These are phyloP conservation scores for Excoecaria cochinchinensis DNA, from an alignment of 345 rosid species.

Conservation along the genomic window DNA sequence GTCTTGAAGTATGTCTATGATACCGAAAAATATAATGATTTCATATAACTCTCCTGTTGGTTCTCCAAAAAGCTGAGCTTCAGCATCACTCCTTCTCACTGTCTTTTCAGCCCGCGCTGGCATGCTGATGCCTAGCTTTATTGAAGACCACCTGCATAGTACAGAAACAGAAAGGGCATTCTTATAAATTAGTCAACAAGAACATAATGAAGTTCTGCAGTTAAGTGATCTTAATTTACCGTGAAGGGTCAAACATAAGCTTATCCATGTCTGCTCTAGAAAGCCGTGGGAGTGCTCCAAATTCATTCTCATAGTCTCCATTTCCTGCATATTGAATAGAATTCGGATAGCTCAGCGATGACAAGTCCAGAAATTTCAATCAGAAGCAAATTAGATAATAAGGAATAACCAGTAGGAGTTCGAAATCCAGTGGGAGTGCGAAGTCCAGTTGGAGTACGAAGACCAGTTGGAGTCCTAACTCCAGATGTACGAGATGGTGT, in stretches of 20 bases:
- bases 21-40: slow-evolving; percentile 75
- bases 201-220: background rate
- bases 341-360: slow-evolving; percentile 17
- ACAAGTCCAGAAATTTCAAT: slow-evolving; percentile 4
- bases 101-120: slow-evolving; percentile 78
- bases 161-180: background rate
- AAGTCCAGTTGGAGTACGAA: slow-evolving; percentile 15
- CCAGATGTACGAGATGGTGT: slow-evolving; percentile 47
- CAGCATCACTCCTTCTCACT: slow-evolving; percentile 58
- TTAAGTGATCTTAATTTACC: slow-evolving; percentile 37
- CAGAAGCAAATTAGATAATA: background rate
- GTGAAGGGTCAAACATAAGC: slow-evolving; percentile 52
- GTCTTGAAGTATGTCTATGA: slow-evolving; percentile 95
- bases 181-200: too few relatives aligned
- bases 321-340: slow-evolving; percentile 35
- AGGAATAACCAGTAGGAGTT: slow-evolving; percentile 46
- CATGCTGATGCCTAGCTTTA: slow-evolving; percentile 73
- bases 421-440: slow-evolving; percentile 33
- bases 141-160: slow-evolving; percentile 60
- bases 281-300: slow-evolving; percentile 39
- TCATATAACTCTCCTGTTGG: slow-evolving; percentile 79
- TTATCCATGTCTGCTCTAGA: slow-evolving; percentile 59
- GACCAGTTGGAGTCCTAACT: slow-evolving; percentile 60
- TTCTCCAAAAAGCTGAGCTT: slow-evolving; percentile 78
- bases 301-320: slow-evolving; percentile 37